phyloP scores from a whole-genome alignment of 2,329 filamentous ascomycete genomes.

The Penicillium janthinellum region DNA sequence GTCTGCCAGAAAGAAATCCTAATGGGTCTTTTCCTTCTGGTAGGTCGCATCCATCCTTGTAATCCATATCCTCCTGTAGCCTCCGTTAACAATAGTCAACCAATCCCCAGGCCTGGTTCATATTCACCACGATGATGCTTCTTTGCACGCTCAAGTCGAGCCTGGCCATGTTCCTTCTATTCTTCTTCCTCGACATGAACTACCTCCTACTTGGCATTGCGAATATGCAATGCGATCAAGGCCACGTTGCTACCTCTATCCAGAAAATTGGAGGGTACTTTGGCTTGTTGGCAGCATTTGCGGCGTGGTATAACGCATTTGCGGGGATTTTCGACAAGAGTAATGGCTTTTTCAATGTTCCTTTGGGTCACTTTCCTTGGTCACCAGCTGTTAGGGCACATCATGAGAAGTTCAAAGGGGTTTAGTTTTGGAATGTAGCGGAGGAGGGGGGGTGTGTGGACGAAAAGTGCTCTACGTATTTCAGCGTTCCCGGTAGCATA shows the following conservation, averaged over 20 bases:
- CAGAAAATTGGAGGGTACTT: conserved; percentile 20
- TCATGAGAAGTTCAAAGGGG: conserved; percentile 14
- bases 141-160: conserved; percentile 24
- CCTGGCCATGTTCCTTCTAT: conserved; percentile 23
- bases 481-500: not conserved
- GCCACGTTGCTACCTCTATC: conserved; percentile 5
- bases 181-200: conserved; percentile 28
- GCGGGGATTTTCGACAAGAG: conserved; percentile 20
- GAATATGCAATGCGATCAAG: conserved; percentile 17
- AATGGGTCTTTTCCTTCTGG: conserved; percentile 24
- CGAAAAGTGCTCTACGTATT: not conserved
- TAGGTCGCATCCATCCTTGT: conserved; percentile 7
- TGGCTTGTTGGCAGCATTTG: conserved; percentile 20
- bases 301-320: conserved; percentile 27
- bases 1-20: conserved; percentile 15
- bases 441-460: not conserved
- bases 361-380: conserved; percentile 26
- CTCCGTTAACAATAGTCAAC: not conserved
- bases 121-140: conserved; percentile 28
- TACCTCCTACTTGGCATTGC: conserved; percentile 25
- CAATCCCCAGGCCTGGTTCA: conserved; percentile 22
- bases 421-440: not conserved
- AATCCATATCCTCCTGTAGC: not conserved
- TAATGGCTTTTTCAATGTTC: conserved; percentile 24
- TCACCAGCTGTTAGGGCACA: conserved; percentile 17